phyloP scores from a whole-genome alignment of 164 flowering plant genomes.

The Protea cynaroides region DNA sequence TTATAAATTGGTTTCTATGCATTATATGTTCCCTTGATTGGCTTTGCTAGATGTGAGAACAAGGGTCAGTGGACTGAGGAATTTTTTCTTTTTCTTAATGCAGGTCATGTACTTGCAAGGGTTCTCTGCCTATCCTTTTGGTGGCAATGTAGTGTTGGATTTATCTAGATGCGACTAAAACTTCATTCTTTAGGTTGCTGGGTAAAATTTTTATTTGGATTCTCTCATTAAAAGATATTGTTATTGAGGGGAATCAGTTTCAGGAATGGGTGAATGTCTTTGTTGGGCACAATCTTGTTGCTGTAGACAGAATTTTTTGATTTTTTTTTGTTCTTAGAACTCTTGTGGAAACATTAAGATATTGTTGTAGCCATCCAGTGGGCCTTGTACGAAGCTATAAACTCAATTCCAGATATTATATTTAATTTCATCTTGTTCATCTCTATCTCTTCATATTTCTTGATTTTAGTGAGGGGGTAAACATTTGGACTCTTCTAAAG shows the following conservation, averaged over 20 bases:
- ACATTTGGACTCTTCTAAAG: constrained; percentile 10
- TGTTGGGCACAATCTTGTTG: neutral
- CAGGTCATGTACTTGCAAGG: constrained; percentile 1
- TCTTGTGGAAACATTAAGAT: neutral
- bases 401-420: neutral
- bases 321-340: neutral
- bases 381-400: constrained; percentile 1
- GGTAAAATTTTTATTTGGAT: neutral
- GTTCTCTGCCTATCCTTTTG: neutral
- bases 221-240: neutral
- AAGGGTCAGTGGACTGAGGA: neutral
- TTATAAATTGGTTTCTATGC: neutral
- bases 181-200: neutral
- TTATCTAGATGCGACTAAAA: neutral
- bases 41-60: neutral
- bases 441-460: neutral
- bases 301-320: neutral
- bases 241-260: neutral
- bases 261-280: neutral
- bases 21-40: neutral
- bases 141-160: neutral
- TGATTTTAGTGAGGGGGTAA: constrained; percentile 7
- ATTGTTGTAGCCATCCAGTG: neutral
- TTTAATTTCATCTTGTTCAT: neutral
- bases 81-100: neutral